phyloP scores from a whole-genome alignment of 306 rosid genomes.

The Clitoria ternatea region DNA sequence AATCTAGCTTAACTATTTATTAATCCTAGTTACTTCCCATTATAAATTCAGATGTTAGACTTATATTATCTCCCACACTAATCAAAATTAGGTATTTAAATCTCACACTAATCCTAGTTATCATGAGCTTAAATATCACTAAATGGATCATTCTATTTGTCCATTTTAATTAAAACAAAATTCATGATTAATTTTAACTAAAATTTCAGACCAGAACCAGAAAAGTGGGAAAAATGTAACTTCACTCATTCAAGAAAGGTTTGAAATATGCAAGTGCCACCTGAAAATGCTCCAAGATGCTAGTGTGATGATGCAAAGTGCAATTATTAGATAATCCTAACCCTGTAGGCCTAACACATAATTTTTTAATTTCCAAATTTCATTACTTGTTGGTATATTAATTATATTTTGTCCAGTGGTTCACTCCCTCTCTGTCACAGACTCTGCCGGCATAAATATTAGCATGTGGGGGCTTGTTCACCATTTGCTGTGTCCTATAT shows the following conservation, averaged over 20 bases:
- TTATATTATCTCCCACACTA: no score
- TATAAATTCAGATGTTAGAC: no score
- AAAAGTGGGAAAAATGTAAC: no score
- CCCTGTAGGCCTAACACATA: neutral
- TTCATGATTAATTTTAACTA: no score
- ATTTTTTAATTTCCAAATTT: neutral
- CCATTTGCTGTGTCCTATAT: constrained; percentile 35
- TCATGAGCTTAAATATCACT: no score
- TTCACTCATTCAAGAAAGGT: no score
- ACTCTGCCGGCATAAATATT: constrained; percentile 42
- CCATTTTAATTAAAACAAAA: no score
- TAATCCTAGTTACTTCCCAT: no score
- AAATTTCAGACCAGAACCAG: neutral
- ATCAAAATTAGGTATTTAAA: no score
- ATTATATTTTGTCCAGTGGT: constrained; percentile 23
- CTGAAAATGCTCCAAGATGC: constrained; percentile 23
- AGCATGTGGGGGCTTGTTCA: constrained; percentile 49
- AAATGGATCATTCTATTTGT: no score
- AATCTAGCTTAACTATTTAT: no score
- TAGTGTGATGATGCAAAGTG: constrained; percentile 19
- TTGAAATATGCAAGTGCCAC: constrained; percentile 15
- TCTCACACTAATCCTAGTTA: no score
- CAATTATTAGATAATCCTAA: constrained; percentile 35
- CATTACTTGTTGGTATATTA: constrained; percentile 14
- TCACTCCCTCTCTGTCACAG: constrained; percentile 31